Evolutionary conservation across 495 filamentous ascomycete species (phyloP).

Genomic region (Penicillium fimorum): DNA sequence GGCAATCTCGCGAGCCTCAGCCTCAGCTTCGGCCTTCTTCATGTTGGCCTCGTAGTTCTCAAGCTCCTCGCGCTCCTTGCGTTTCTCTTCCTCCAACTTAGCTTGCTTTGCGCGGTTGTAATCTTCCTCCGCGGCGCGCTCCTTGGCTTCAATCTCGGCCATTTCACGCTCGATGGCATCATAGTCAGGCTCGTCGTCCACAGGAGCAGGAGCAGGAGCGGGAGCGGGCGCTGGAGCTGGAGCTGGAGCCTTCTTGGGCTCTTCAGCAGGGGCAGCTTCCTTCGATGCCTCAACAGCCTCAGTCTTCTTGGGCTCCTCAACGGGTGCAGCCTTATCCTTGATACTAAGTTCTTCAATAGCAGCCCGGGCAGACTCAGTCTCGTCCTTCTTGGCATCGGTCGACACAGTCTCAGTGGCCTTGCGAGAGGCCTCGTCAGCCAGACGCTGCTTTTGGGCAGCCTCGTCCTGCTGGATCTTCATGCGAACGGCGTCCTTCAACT

Average conservation of each 20-base stretch:
- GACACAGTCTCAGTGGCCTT: slow-evolving; percentile 50
- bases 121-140: slow-evolving; percentile 58
- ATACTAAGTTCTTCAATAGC: slow-evolving; percentile 35
- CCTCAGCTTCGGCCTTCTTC: slow-evolving; percentile 57
- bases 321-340: slow-evolving; percentile 37
- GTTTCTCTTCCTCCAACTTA: slow-evolving; percentile 60
- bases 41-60: slow-evolving; percentile 53
- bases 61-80: slow-evolving; percentile 54
- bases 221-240: slow-evolving; percentile 31
- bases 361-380: slow-evolving; percentile 37
- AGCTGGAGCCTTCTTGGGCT: slow-evolving; percentile 44
- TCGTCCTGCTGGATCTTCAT: slow-evolving; percentile 57
- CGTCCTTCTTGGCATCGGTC: slow-evolving; percentile 38
- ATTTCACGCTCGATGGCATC: slow-evolving; percentile 52
- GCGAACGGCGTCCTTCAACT: slow-evolving; percentile 65
- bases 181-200: slow-evolving; percentile 52
- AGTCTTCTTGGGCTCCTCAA: slow-evolving; percentile 37
- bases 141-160: slow-evolving; percentile 58
- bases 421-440: slow-evolving; percentile 48
- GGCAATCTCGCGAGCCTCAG: slow-evolving; percentile 56
- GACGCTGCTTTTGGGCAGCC: slow-evolving; percentile 52
- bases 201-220: slow-evolving; percentile 23
- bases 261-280: slow-evolving; percentile 28
- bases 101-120: slow-evolving; percentile 59
- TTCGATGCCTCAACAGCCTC: slow-evolving; percentile 17